Evolutionary conservation across 768 basidiomycete species (phyloP), one percentile per base, ranked within the genome.

Genomic region (Galerina sulciceps): DNA sequence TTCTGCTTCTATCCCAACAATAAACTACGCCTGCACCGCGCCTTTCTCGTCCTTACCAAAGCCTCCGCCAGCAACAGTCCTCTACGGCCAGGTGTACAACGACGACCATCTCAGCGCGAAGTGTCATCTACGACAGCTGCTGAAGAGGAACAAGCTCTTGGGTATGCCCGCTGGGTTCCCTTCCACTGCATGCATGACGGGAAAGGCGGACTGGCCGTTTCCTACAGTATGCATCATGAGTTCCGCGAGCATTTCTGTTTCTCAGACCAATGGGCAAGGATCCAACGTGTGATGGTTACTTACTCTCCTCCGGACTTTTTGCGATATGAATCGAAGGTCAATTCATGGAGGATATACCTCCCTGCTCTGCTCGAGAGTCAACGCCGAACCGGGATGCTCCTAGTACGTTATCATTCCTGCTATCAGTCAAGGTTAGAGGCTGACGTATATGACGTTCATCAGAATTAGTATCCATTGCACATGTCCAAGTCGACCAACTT

Each of bases 131-230:
- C 68, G 68, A n/a, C 63, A 64, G 38, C 65, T 72, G 23, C 69
- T 80, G 13, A 71, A 71, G 42, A 63, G 65, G 22, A 69, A 67
- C 38, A 65, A 61, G 53, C 60, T 79, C 15, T 48, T 70, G 26
- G 68, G 70, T 53, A 68, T 75, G 62, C 74, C 71, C 20, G 59
- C 52, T 13, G 76, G 75, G 2, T 81, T 79, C 57, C 79, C 1
- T 76, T 79, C 57, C 73, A 63, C 40, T 67, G 64, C 51, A 60
- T 65, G 40, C 57, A 58, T 23, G 67, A 69, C 49, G 61, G 55
- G 13, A 60, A 67, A 31, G 71, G 69, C 15, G 52, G 58, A 3
- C 53, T 58, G 3, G 55, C 50, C 41, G 59, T 73, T 18, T 72
- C 72, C 26, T n/a, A n/a, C n/a, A n/a, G n/a, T 65, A 73, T 47